Percentiles rank a stretch among this genome's conserved stretches.
Evolutionary conservation across 768 basidiomycete species (phyloP).

Genomic region (Trametes elegans): DNA sequence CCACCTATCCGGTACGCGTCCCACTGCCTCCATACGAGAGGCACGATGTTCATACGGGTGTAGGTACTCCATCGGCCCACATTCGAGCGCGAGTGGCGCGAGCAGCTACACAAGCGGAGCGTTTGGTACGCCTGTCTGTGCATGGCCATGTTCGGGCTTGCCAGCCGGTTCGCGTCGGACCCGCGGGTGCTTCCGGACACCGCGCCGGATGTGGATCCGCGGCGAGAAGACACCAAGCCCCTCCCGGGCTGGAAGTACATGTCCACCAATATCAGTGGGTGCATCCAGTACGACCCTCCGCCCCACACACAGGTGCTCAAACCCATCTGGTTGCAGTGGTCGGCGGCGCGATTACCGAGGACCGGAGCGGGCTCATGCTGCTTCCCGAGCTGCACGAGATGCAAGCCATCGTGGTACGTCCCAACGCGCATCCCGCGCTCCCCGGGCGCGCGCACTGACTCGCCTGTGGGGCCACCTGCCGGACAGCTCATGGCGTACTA

Average conservation of each 20-base stretch:
- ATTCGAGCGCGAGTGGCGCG: conserved; percentile 5
- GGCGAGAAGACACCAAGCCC: conserved; percentile 46
- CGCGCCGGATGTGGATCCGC: conserved; percentile 6
- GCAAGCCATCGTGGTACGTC: conserved; percentile 49
- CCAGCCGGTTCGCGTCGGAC: conserved; percentile 26
- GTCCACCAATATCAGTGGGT: conserved; percentile 47
- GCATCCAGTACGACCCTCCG: neutral
- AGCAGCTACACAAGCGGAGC: conserved; percentile 12
- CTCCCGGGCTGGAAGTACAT: conserved; percentile 61
- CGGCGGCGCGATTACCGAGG: conserved; percentile 34
- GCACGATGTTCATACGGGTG: neutral
- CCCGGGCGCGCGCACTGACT: neutral
- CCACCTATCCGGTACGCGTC: neutral
- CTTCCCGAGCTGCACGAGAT: conserved; percentile 60
- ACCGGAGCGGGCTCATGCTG: conserved; percentile 49
- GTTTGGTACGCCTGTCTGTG: conserved; percentile 28
- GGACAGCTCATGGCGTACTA: conserved; percentile 46
- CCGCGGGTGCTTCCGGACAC: conserved; percentile 17
- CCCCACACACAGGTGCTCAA: neutral
- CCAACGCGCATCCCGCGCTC: too few species aligned
- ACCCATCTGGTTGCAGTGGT: neutral
- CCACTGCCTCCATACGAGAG: neutral
- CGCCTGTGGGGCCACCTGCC: neutral
- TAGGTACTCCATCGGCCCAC: neutral
- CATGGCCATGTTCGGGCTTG: conserved; percentile 27